Evolutionary conservation across 768 basidiomycete genomes (phyloP).

Genomic region (Psilocybe sp.): DNA sequence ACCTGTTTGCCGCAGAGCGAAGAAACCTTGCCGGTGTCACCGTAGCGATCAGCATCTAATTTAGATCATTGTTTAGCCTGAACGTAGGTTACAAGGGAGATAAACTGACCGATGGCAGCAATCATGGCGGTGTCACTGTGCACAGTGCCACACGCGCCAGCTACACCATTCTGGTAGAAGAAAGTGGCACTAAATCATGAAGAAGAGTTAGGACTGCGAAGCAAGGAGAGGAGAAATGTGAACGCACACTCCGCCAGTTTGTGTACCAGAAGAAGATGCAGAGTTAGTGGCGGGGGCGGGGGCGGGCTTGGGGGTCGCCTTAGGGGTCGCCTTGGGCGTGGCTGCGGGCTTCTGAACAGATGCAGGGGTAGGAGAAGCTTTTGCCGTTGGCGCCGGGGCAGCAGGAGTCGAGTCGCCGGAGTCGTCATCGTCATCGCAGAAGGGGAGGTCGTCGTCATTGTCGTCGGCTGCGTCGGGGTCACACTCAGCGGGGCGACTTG

Average conservation of each 20-base stretch:
- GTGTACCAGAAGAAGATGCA: constrained; percentile 16
- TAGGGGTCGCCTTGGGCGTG: constrained; percentile 13
- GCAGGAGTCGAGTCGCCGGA: constrained; percentile 9
- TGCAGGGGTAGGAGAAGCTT: constrained; percentile 20
- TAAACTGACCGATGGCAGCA: constrained; percentile 58
- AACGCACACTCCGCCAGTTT: constrained; percentile 47
- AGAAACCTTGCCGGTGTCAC: constrained; percentile 42
- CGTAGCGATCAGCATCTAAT: constrained; percentile 52
- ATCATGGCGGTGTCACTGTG: constrained; percentile 56
- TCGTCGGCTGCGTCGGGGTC: constrained; percentile 21
- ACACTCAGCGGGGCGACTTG: constrained; percentile 51
- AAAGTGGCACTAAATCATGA: constrained; percentile 49
- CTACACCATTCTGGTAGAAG: constrained; percentile 67
- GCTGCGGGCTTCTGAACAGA: constrained; percentile 13
- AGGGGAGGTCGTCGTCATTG: constrained; percentile 19
- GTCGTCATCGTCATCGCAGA: constrained; percentile 18
- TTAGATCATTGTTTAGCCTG: constrained; percentile 4
- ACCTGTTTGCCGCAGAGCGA: constrained; percentile 65
- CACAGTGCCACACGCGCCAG: constrained; percentile 77
- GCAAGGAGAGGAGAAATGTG: background rate
- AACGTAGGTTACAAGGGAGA: constrained; percentile 5
- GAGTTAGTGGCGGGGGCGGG: constrained; percentile 3
- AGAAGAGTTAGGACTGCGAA: constrained; percentile 7
- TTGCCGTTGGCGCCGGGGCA: constrained; percentile 23
- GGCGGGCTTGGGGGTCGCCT: constrained; percentile 10